phyloP scores from a whole-genome alignment of 2,329 filamentous ascomycete species.

The Fusarium drepaniforme region DNA sequence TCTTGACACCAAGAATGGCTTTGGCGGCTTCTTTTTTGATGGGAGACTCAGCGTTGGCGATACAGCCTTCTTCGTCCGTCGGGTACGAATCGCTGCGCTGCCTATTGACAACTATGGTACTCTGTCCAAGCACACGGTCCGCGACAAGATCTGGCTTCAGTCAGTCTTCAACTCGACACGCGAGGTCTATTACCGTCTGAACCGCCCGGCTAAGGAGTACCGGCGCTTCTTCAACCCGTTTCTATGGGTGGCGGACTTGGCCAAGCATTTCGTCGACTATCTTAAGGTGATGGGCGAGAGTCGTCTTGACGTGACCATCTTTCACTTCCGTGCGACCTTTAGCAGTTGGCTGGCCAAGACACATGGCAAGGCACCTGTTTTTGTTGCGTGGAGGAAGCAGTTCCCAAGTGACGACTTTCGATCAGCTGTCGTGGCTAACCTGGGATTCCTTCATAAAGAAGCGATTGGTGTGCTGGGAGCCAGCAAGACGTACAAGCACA shows the following conservation, averaged over 20 bases:
- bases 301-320: conserved; percentile 58
- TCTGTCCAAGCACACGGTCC: conserved; percentile 59
- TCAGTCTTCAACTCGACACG: conserved; percentile 58
- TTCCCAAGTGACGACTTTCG: conserved; percentile 71
- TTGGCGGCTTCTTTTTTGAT: conserved; percentile 66
- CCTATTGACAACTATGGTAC: conserved; percentile 76
- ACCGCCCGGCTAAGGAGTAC: conserved; percentile 70
- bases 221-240: conserved; percentile 71
- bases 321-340: conserved; percentile 71
- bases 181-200: conserved; percentile 74
- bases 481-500: conserved; percentile 50
- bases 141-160: conserved; percentile 72
- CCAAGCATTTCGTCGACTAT: conserved; percentile 80
- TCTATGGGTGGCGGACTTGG: conserved; percentile 77
- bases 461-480: conserved; percentile 60
- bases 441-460: conserved; percentile 76
- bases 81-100: conserved; percentile 67
- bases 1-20: conserved; percentile 54
- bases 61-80: conserved; percentile 62
- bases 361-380: conserved; percentile 57
- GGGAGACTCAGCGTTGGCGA: conserved; percentile 66
- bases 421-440: conserved; percentile 68
- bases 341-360: conserved; percentile 62
- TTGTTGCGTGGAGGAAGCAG: conserved; percentile 67
- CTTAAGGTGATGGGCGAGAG: conserved; percentile 54